Percentiles rank a stretch among this genome's conserved stretches.
Evolutionary conservation across 495 filamentous ascomycete species (phyloP).

Genomic region (Hypomontagnella submonticulosa): DNA sequence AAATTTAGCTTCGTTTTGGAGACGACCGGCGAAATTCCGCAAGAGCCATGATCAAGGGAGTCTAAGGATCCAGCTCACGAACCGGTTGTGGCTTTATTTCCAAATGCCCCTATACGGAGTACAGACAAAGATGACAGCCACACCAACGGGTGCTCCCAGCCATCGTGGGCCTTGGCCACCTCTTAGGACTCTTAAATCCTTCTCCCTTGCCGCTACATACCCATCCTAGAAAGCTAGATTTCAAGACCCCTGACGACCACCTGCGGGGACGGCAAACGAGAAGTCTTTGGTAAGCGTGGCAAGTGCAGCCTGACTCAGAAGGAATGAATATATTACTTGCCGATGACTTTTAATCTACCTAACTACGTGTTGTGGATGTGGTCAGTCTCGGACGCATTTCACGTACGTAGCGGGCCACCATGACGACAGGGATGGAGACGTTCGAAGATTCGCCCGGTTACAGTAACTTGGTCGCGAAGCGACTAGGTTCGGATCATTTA

Average conservation of each 20-base stretch:
- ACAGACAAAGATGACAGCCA: slow-evolving; percentile 30
- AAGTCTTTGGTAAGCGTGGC: slow-evolving; percentile 38
- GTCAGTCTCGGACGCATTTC: slow-evolving; percentile 35
- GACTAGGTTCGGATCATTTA: slow-evolving; percentile 35
- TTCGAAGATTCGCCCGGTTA: slow-evolving; percentile 36
- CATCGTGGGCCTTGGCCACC: slow-evolving; percentile 26
- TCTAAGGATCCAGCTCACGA: slow-evolving; percentile 23
- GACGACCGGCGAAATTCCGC: slow-evolving; percentile 26
- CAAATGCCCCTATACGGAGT: slow-evolving; percentile 38
- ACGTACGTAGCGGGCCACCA: slow-evolving; percentile 41
- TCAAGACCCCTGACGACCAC: slow-evolving; percentile 30
- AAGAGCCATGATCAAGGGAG: slow-evolving; percentile 29
- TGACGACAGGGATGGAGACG: slow-evolving; percentile 43
- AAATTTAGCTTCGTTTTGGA: slow-evolving; percentile 35
- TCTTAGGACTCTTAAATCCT: slow-evolving; percentile 33
- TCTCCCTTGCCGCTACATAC: slow-evolving; percentile 28
- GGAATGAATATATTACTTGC: slow-evolving; percentile 34
- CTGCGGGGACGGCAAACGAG: slow-evolving; percentile 14
- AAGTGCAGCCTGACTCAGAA: slow-evolving; percentile 36
- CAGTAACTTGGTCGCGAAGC: slow-evolving; percentile 42
- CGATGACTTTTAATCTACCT: slow-evolving; percentile 37
- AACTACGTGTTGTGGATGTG: slow-evolving; percentile 37
- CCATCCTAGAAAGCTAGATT: slow-evolving; percentile 32
- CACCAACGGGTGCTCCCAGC: slow-evolving; percentile 31
- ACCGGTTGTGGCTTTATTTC: slow-evolving; percentile 35